Conservation (phyloP, 352 stramenopile species). For the Phytophthora foliorum region DNA sequence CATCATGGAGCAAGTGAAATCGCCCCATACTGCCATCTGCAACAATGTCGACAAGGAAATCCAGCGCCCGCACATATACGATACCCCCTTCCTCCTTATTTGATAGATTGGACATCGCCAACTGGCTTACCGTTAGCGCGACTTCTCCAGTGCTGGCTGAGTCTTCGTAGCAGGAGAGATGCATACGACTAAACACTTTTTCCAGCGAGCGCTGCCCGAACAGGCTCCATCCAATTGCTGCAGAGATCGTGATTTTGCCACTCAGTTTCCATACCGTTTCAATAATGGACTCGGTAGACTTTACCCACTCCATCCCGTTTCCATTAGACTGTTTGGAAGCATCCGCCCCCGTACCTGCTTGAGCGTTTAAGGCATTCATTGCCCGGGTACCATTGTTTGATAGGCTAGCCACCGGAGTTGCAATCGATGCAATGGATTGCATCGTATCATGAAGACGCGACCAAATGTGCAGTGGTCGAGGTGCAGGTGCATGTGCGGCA, state of each 20-base stretch:
- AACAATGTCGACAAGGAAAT: slow-evolving; percentile 45
- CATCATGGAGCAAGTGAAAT: slow-evolving; percentile 45
- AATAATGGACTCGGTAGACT: slow-evolving; percentile 66
- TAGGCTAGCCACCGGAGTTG: slow-evolving; percentile 27
- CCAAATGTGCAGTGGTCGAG: slow-evolving; percentile 60
- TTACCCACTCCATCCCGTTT: slow-evolving; percentile 61
- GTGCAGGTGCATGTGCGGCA: slow-evolving; percentile 37
- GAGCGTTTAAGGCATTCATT: slow-evolving; percentile 42
- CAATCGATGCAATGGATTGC: slow-evolving; percentile 37
- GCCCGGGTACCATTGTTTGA: slow-evolving; percentile 25
- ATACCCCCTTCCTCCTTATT: slow-evolving; percentile 14
- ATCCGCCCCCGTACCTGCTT: slow-evolving; percentile 28
- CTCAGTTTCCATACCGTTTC: slow-evolving; percentile 73
- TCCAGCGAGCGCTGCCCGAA: slow-evolving; percentile 61
- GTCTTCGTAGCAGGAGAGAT: slow-evolving; percentile 66
- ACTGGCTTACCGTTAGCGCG: slow-evolving; percentile 57
- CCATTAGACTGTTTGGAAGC: slow-evolving; percentile 8
- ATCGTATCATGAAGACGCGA: slow-evolving; percentile 43
- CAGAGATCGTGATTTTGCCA: slow-evolving; percentile 62
- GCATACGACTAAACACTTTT: slow-evolving; percentile 57
- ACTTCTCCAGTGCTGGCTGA: slow-evolving; percentile 59
- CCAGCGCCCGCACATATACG: slow-evolving; percentile 44
- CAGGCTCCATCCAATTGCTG: slow-evolving; percentile 57
- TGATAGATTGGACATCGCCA: slow-evolving; percentile 47
- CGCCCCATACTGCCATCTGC: background rate